These are phyloP conservation scores for Raffaelea arxii DNA, from an alignment of 2,329 filamentous ascomycete genomes.

Conservation along the genomic window DNA sequence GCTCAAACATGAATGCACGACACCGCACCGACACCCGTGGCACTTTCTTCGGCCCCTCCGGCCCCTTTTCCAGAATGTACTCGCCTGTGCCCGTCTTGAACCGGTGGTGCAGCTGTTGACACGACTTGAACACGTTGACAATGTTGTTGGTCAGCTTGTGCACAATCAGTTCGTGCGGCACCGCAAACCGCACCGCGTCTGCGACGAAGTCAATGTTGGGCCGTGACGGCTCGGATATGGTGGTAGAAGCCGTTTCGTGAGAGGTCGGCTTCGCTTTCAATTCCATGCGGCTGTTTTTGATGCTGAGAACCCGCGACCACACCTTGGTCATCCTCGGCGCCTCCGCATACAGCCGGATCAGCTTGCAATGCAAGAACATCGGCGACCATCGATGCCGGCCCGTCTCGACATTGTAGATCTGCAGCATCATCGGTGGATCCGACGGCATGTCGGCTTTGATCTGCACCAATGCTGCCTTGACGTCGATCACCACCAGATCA, in stretches of 20 bases:
- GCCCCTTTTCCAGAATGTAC: slow-evolving; percentile 76
- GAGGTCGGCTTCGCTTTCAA: slow-evolving; percentile 68
- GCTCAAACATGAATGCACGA: slow-evolving; percentile 75
- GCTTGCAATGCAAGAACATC: slow-evolving; percentile 67
- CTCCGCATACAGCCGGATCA: slow-evolving; percentile 79
- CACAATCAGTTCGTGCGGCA: slow-evolving; percentile 85
- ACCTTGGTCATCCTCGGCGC: slow-evolving; percentile 72
- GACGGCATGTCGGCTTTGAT: slow-evolving; percentile 81
- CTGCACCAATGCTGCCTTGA: slow-evolving; percentile 74
- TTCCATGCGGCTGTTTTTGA: slow-evolving; percentile 74
- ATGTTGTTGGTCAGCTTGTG: slow-evolving; percentile 91
- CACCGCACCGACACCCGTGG: slow-evolving; percentile 78
- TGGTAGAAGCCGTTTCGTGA: slow-evolving; percentile 30
- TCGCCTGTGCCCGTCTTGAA: slow-evolving; percentile 83
- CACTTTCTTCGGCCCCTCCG: slow-evolving; percentile 76
- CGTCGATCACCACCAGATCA: slow-evolving; percentile 73
- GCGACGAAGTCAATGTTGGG: slow-evolving; percentile 74
- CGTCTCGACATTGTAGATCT: slow-evolving; percentile 72
- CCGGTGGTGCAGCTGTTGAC: slow-evolving; percentile 83
- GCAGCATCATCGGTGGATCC: slow-evolving; percentile 86
- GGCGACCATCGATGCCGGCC: slow-evolving; percentile 81
- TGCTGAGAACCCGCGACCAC: slow-evolving; percentile 78
- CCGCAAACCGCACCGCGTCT: slow-evolving; percentile 77
- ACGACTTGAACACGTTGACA: slow-evolving; percentile 76
- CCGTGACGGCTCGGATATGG: slow-evolving; percentile 56